Percentiles rank a stretch among this genome's conserved stretches.
These are phyloP conservation scores for Globisporangium solare DNA, from an alignment of 352 stramenopile species.

Conservation along the genomic window DNA sequence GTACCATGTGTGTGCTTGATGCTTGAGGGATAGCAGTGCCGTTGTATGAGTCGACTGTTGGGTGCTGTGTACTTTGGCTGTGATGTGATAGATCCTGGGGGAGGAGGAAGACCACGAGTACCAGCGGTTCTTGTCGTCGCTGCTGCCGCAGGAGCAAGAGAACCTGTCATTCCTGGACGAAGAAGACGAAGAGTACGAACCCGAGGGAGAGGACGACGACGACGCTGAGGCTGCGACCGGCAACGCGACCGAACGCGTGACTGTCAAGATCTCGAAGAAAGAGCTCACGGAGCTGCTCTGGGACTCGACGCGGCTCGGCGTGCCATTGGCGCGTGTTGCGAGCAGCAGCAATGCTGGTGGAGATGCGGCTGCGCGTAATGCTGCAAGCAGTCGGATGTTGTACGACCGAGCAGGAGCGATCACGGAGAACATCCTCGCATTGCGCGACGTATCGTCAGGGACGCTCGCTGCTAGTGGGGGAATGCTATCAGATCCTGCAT, in stretches of 20 bases:
- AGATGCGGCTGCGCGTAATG: neutral
- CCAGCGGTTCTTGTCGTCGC: constrained; percentile 76
- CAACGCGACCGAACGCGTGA: constrained; percentile 19
- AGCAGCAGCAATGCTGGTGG: neutral
- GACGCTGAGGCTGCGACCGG: constrained; percentile 45
- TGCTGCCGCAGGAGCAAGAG: constrained; percentile 67
- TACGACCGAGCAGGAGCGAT: constrained; percentile 1
- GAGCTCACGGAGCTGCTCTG: constrained; percentile 78
- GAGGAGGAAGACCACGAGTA: constrained; percentile 61
- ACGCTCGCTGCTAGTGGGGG: too few species aligned
- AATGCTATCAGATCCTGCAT: too few species aligned
- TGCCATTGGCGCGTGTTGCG: constrained; percentile 18
- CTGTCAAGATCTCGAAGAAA: constrained; percentile 67
- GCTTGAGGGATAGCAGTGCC: neutral
- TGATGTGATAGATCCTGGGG: constrained; percentile 10
- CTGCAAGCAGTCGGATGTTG: neutral
- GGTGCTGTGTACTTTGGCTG: constrained; percentile 1
- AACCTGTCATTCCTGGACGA: constrained; percentile 82
- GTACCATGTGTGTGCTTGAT: constrained; percentile 9
- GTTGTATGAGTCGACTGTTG: neutral
- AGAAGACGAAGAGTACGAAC: constrained; percentile 79
- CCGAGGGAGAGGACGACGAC: constrained; percentile 70
- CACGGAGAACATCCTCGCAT: neutral
- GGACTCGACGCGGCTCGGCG: constrained; percentile 69
- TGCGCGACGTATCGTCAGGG: neutral